Evolutionary conservation across 495 filamentous ascomycete genomes (phyloP), one percentile per base, ranked within the genome.

Genomic region (Barbatosphaeria neglecta): DNA sequence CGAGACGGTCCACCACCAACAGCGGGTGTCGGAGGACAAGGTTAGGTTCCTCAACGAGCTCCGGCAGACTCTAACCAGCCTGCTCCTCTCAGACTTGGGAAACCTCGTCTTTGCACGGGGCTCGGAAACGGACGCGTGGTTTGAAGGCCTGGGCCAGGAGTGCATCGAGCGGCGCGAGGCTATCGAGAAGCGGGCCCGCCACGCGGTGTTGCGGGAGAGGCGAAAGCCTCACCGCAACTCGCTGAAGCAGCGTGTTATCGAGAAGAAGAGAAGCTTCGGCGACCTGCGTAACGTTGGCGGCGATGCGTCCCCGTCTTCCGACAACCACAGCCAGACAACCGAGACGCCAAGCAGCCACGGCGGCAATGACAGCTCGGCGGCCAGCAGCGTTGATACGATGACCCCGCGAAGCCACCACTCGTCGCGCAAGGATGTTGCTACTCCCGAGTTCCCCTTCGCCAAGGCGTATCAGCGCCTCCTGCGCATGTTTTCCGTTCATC

Each of bases 91-190:
- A 49, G 92, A 98, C 63, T 72, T 98, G 15, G 87, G 88, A 8
- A 86, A 81, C 38, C 76, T 84, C 8, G 82, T 95, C 13, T 95
- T 90, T 65, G 77, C 82, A 25, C 78, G 81, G 49, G 84, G 92
- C 13, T 90, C 86, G 51, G 92, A 98, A 67, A 98, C 90, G 15
- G 92, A 97, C 54, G 78, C 73, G 20, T 96, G 90, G 87, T 90
- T 95, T 58, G 79, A 82, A 50, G 77, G 74, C 17, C 60, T 94
- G 3, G 81, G 84, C 13, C 81, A 90, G 52, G 80, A 86, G 45
- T 85, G 82, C 45, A 81, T 93, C 38, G 83, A 86, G 50, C 70
- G 80, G 27, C 81, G 82, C 48, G 86, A 87, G 61, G 78, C 74
- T 37, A 82, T 75, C 52, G 72, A 72, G 43, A 64, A 73, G 41